Evolutionary conservation across 768 basidiomycete genomes (phyloP), one percentile per base, ranked within the genome.

Genomic region (Russula sp.): DNA sequence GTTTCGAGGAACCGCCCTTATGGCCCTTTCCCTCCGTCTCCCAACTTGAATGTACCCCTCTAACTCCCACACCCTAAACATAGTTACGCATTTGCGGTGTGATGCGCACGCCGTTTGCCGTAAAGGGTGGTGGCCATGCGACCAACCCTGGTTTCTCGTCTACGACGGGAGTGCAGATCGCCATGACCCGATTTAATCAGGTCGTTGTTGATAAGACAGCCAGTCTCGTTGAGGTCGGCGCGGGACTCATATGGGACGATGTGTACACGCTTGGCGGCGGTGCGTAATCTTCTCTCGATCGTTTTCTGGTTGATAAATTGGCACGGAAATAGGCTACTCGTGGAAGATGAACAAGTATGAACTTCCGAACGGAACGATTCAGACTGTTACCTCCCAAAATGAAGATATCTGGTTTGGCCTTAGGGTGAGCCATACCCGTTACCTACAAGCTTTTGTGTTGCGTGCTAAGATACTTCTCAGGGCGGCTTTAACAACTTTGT

Each of bases 241-340:
- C 72, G 5, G 72, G 72, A 4, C 67, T 69, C 51, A 52, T 70
- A 16, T 73, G 72, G 72, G 72, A 73, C 48, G 67, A 73, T 20
- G 70, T 73, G 5, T 73, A 73, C 16, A 52, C 34, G 14, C 70
- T 73, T 20, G 72, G 72, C 22, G 72, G 72, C 24, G 71, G 71
- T 71, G 32, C 49, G 59, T 38, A n/a, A 11, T 20, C 18, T 22
- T 18, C 22, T 10, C n/a, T 48, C 26, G 18, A 34, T 18, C 53
- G 18, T 46, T 7, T 20, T 51, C 32, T 38, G 32, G 22, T 36
- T 46, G 30, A 20, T 20, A 4, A 40, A 20, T 24, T 20, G 22
- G 10, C 28, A 28, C 34, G 34, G 18, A 52, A 28, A 57, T 28
- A 64, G 61, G 65, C 9, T 66, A 63, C 38, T 66, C 65, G 10